Conservation (phyloP, 306 rosid species). For the Begonia loranthoides region DNA sequence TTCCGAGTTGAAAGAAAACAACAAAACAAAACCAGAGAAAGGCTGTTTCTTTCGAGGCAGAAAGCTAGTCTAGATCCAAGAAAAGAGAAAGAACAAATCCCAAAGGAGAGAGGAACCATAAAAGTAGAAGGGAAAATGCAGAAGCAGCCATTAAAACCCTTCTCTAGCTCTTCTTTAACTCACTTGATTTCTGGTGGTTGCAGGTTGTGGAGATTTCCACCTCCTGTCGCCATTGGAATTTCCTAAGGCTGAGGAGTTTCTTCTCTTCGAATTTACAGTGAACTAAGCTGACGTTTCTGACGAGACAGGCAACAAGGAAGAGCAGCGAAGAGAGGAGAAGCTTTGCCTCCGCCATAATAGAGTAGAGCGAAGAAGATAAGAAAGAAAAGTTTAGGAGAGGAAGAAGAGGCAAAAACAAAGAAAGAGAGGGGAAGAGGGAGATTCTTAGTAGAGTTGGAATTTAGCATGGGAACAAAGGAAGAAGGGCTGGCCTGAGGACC, state of each 20-base stretch:
- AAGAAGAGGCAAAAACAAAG: not conserved
- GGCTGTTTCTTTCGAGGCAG: not conserved
- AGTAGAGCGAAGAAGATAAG: constrained; percentile 9
- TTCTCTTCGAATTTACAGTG: constrained; percentile 18
- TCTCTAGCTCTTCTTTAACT: constrained; percentile 12
- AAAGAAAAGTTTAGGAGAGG: constrained; percentile 9
- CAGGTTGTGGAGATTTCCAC: constrained; percentile 7
- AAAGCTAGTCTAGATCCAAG: constrained; percentile 13
- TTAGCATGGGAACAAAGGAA: constrained; percentile 72
- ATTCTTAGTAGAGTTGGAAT: constrained; percentile 46
- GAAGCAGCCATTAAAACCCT: not conserved
- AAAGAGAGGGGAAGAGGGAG: constrained; percentile 12
- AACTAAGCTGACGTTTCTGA: constrained; percentile 23
- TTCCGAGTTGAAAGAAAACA: too few relatives aligned
- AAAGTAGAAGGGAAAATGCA: constrained; percentile 5
- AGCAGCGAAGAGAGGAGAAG: constrained; percentile 13
- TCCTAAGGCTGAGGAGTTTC: constrained; percentile 28
- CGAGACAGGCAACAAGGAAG: constrained; percentile 19
- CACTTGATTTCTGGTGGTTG: constrained; percentile 28
- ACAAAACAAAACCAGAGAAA: not conserved
- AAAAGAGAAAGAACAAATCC: constrained; percentile 24
- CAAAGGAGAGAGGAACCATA: constrained; percentile 14
- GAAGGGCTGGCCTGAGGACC: constrained; percentile 65
- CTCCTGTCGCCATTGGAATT: constrained; percentile 18
- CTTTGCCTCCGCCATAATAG: constrained; percentile 21